Evolutionary conservation across 2,329 filamentous ascomycete species (phyloP), one percentile per base, ranked within the genome.

Genomic region (Fusarium sacchari): DNA sequence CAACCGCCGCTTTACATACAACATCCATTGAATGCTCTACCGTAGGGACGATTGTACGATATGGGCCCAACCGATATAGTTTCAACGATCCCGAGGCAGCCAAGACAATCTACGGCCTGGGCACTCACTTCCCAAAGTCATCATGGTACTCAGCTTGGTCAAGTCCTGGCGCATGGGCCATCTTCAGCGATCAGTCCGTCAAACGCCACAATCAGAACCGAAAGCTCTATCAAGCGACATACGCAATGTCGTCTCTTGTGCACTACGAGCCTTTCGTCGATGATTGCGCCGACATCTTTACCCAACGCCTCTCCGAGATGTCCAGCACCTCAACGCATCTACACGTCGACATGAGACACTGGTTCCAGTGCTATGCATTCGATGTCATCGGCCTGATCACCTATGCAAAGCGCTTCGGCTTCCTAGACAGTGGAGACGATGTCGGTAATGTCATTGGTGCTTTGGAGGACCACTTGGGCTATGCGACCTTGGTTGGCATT

Each of bases 331-430:
- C 42, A 0, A 17, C 46, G 0, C 14, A n/a, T 2, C 7, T 67
- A 0, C 28, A 53, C 0, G 53, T 65, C 4, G 67, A 73, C 6
- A 73, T 73, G 40, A 32, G 70, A 0, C 60, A 73, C 4, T 73
- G 71, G 71, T 73, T 73, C 3, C 71, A 73, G 11, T 73, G 71
- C 6, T 73, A 71, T n/a, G 71, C 71, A 0, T 73, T 73, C 5
- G 71, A 73, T 5, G 71, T 74, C 3, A 73, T 73, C 2, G 66
- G 71, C 0, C 14, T 73, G 12, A 73, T 73, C 11, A 73, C 71
- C 3, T 73, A 74, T n/a, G 63, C 66, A 0, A 74, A 73, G 7
- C 59, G 71, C 0, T 43, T 73, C 0, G 71, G 71, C 2, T 73
- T 73, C 24, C 34, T 73, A 6, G 71, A 73, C 20, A 39, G 34